Evolutionary conservation across 352 stramenopile genomes (phyloP).

Genomic region (Poterioochromonas sp.): DNA sequence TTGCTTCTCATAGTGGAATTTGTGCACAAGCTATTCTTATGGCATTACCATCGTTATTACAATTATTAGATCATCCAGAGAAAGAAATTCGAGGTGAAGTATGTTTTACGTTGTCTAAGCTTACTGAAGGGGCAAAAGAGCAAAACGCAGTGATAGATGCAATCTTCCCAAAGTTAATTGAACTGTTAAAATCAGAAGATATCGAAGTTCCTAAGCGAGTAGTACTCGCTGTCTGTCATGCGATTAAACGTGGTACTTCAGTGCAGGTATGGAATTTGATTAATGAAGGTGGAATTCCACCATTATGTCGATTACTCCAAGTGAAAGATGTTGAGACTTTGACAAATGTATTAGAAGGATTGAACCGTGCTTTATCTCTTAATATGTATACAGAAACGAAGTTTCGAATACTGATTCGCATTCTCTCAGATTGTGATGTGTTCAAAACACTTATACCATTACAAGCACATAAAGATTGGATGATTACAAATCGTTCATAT

Average conservation of each 20-base stretch:
- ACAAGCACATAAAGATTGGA: slow-evolving; percentile 90
- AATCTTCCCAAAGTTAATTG: slow-evolving; percentile 91
- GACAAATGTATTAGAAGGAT: slow-evolving; percentile 78
- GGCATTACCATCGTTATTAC: slow-evolving; percentile 83
- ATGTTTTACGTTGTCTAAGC: slow-evolving; percentile 99
- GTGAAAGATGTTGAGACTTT: slow-evolving; percentile 54
- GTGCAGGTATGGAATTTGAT: slow-evolving; percentile 91
- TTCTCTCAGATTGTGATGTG: slow-evolving; percentile 87
- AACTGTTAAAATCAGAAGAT: slow-evolving; percentile 82
- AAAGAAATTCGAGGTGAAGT: slow-evolving; percentile 97
- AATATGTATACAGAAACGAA: slow-evolving; percentile 62
- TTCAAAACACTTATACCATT: slow-evolving; percentile 92
- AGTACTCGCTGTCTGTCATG: slow-evolving; percentile 93
- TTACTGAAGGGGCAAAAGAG: slow-evolving; percentile 93
- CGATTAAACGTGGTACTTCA: slow-evolving; percentile 79
- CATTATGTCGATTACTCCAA: slow-evolving; percentile 79
- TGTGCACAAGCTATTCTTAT: slow-evolving; percentile 96
- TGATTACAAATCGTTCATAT: slow-evolving; percentile 61
- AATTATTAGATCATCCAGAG: slow-evolving; percentile 79
- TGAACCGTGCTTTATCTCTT: slow-evolving; percentile 91
- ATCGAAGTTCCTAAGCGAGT: slow-evolving; percentile 95
- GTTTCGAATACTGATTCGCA: slow-evolving; percentile 65
- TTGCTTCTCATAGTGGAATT: slow-evolving; percentile 95
- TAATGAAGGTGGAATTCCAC: slow-evolving; percentile 86
- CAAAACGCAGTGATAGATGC: slow-evolving; percentile 97